phyloP scores from a whole-genome alignment of 257 asterid species.

The Plantago ovata region DNA sequence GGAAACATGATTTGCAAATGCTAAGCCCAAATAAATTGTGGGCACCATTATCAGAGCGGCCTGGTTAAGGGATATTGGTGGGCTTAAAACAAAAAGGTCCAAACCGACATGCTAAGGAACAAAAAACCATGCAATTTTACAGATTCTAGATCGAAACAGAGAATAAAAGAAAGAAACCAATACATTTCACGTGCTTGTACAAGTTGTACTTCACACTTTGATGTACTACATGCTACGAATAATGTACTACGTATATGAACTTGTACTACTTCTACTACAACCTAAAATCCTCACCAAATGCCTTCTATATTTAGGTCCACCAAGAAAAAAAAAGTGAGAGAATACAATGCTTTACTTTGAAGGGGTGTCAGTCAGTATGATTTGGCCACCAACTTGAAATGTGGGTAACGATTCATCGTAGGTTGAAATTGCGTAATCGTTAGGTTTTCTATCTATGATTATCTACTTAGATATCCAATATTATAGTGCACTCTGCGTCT shows the following conservation, averaged over 20 bases:
- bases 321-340: not conserved
- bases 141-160: too few relatives aligned
- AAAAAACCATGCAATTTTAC: not conserved
- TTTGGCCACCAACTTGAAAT: conserved; percentile 4
- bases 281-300: not conserved
- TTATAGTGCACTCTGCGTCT: not conserved
- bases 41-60: too few relatives aligned
- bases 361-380: not conserved
- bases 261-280: not conserved
- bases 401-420: too few relatives aligned
- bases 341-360: conserved; percentile 3
- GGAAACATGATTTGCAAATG: too few relatives aligned
- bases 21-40: too few relatives aligned
- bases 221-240: not conserved
- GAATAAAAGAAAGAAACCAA: conserved; percentile 2
- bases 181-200: not conserved
- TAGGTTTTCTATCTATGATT: not conserved
- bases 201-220: conserved; percentile 7
- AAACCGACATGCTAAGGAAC: not conserved
- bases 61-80: not conserved
- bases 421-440: not conserved
- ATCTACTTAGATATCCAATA: not conserved
- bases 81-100: not conserved
- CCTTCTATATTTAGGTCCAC: not conserved
- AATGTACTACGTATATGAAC: not conserved